Evolutionary conservation across 306 rosid species (phyloP).

Genomic region (Quercus variabilis): DNA sequence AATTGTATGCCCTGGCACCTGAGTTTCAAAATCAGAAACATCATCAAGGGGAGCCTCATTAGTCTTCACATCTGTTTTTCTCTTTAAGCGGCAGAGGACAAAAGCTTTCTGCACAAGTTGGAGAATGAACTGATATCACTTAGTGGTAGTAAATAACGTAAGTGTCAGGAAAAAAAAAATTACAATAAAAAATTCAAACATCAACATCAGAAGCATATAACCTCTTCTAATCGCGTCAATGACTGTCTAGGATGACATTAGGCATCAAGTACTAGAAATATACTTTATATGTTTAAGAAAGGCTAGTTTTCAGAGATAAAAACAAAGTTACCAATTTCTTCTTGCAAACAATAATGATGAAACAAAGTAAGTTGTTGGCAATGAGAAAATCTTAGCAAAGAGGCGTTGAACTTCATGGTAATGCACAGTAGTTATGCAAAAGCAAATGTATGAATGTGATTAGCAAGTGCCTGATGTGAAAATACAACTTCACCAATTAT

Average conservation of each 20-base stretch:
- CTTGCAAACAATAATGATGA: not conserved
- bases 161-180: not conserved
- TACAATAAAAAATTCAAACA: not conserved
- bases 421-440: not conserved
- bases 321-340: not conserved
- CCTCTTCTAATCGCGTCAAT: not conserved
- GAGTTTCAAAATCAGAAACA: slow-evolving; percentile 18
- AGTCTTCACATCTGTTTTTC: slow-evolving; percentile 12
- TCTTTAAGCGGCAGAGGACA: slow-evolving; percentile 41
- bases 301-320: not conserved
- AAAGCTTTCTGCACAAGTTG: slow-evolving; percentile 38
- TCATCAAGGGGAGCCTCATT: slow-evolving; percentile 10
- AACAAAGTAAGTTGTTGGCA: not conserved
- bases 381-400: not conserved
- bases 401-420: not conserved
- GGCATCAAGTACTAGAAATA: not conserved
- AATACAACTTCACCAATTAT: not conserved
- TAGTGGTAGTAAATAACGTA: not conserved
- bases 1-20: not conserved
- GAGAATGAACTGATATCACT: slow-evolving; percentile 6
- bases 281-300: too few relatives aligned
- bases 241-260: not conserved
- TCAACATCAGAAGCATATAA: slow-evolving; percentile 2
- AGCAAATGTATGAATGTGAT: not conserved
- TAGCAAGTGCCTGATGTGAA: not conserved